Evolutionary conservation across 257 asterid species (phyloP).

Genomic region (Solanum virginianum): DNA sequence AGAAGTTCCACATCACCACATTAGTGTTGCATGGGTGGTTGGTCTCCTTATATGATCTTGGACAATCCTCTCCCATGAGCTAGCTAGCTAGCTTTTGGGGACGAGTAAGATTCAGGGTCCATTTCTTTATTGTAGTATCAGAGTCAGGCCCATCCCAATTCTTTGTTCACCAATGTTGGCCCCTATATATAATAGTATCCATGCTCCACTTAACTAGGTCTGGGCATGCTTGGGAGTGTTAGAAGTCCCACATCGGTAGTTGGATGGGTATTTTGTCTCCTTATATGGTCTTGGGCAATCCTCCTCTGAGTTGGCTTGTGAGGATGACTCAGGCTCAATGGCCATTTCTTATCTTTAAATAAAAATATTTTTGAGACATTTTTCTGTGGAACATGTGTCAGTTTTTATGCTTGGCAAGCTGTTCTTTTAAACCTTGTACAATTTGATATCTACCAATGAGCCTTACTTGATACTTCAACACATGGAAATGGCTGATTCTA

Average conservation of each 20-base stretch:
- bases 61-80: too few relatives aligned
- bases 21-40: not conserved
- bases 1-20: not conserved
- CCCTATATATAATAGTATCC: not conserved
- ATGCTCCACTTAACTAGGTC: not conserved
- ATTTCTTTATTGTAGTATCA: too few relatives aligned
- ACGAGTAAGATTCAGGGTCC: too few relatives aligned
- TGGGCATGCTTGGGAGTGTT: not conserved
- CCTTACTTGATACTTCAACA: not conserved
- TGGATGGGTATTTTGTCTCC: not conserved
- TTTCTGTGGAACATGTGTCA: not conserved
- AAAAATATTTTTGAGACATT: not conserved
- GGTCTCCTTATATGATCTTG: too few relatives aligned
- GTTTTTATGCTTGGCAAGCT: not conserved
- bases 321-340: not conserved
- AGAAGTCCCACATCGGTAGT: not conserved
- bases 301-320: not conserved
- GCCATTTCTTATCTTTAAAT: not conserved
- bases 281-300: not conserved
- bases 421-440: not conserved
- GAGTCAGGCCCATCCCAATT: not conserved
- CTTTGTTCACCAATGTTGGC: not conserved
- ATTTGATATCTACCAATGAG: not conserved
- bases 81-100: too few relatives aligned
- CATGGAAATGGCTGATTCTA: not conserved